Evolutionary conservation across 495 filamentous ascomycete genomes (phyloP).

Genomic region (Evansstolkia leycettana): DNA sequence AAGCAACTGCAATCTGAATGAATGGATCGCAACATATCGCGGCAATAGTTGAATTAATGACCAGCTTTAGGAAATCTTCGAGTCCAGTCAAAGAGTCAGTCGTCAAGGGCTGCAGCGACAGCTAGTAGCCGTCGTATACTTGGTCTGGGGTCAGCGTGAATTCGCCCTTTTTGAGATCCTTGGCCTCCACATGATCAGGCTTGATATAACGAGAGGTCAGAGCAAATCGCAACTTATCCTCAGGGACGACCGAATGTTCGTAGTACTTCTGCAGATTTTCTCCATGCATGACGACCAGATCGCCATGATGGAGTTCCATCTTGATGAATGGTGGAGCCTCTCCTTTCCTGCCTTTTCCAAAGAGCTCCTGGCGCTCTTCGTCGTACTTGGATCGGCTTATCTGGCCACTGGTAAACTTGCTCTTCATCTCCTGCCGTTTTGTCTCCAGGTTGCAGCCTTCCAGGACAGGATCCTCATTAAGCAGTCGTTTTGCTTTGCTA

Average conservation of each 20-base stretch:
- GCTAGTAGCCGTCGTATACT: conserved; percentile 21
- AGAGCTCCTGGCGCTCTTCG: conserved; percentile 3
- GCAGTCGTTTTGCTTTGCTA: conserved; percentile 12
- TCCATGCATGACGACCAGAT: conserved; percentile 77
- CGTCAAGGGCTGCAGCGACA: too few relatives aligned
- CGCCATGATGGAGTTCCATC: conserved; percentile 57
- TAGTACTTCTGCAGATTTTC: conserved; percentile 55
- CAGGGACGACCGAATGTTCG: conserved; percentile 54
- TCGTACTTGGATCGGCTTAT: conserved; percentile 13
- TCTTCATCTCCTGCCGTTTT: conserved; percentile 25
- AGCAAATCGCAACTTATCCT: conserved; percentile 52
- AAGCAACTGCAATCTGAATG: too few relatives aligned
- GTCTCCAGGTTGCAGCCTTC: conserved; percentile 25
- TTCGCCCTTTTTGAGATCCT: conserved; percentile 14
- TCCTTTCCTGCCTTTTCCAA: conserved; percentile 4
- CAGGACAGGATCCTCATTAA: conserved; percentile 17
- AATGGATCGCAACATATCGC: too few relatives aligned
- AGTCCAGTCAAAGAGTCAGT: too few relatives aligned
- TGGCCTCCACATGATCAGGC: conserved; percentile 8
- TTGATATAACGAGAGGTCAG: conserved; percentile 32
- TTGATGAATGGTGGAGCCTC: conserved; percentile 13
- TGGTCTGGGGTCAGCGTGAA: conserved; percentile 16
- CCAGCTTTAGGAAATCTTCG: too few relatives aligned
- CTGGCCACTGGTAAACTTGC: conserved; percentile 10
- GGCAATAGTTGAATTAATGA: too few relatives aligned